These are phyloP conservation scores for Diaporthe nobilis DNA, from an alignment of 2,329 filamentous ascomycete species.

Conservation along the genomic window DNA sequence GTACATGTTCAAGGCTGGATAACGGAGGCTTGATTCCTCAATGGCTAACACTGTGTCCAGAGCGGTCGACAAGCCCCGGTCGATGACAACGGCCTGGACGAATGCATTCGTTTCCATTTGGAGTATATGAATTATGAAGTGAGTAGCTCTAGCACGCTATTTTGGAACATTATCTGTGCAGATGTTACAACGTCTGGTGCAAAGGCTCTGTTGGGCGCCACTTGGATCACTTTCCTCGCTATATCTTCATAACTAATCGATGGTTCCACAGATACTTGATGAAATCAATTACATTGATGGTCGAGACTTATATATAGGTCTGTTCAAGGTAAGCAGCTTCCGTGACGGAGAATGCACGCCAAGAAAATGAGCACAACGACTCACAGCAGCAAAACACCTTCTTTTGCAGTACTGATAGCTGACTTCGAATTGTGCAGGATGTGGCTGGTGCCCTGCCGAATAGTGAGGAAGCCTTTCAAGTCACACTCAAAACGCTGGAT, in stretches of 20 bases:
- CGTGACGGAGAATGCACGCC: no score
- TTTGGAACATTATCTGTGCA: no score
- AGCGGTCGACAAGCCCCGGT: constrained; percentile 12
- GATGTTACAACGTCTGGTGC: background rate
- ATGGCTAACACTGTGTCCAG: background rate
- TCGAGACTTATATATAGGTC: background rate
- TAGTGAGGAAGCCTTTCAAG: background rate
- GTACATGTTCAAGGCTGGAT: background rate
- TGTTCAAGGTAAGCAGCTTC: background rate
- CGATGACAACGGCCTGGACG: constrained; percentile 2
- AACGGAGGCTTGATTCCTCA: background rate
- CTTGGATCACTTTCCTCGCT: background rate
- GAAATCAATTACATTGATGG: background rate
- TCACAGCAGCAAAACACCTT: background rate
- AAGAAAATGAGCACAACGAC: no score
- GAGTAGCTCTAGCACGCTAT: background rate
- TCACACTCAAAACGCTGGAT: constrained; percentile 2
- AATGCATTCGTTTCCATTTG: constrained; percentile 19
- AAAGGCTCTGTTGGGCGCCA: background rate
- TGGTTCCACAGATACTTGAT: background rate
- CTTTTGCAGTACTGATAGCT: background rate
- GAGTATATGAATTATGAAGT: constrained; percentile 9
- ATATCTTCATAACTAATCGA: background rate
- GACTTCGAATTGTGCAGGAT: background rate
- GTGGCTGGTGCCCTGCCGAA: background rate